A percentile compares a stretch with the other conserved stretches of the same genome.
Conservation (phyloP, 805 yeast species). For the Saccharomyces cerevisiae region DNA sequence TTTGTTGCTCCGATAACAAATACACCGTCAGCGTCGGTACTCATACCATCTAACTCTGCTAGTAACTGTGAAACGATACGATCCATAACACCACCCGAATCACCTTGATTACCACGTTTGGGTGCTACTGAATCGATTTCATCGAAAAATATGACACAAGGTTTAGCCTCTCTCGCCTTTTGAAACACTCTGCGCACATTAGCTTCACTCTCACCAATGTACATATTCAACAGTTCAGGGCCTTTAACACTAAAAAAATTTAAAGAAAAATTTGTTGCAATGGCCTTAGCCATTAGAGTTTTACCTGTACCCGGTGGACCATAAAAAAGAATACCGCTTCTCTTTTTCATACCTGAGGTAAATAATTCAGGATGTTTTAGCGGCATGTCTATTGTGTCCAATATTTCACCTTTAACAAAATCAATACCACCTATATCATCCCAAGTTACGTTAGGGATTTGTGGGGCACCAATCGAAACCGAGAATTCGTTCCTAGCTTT, state of each 20-base stretch:
- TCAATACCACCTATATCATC: conserved; percentile 96
- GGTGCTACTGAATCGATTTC: conserved; percentile 98
- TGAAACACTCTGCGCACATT: conserved; percentile 92
- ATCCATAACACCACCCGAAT: conserved; percentile 98
- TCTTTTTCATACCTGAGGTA: conserved; percentile 78
- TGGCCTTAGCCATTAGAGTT: conserved; percentile 90
- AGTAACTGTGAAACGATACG: conserved; percentile 90
- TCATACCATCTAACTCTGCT: conserved; percentile 96
- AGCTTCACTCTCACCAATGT: conserved; percentile 97
- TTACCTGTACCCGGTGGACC: conserved; percentile 99
- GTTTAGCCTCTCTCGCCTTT: conserved; percentile 90
- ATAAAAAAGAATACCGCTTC: conserved; percentile 89
- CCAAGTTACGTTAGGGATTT: conserved; percentile 93
- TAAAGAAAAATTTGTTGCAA: conserved; percentile 88
- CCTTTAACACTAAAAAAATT: conserved; percentile 96
- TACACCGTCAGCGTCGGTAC: conserved; percentile 73
- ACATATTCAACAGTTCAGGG: conserved; percentile 93
- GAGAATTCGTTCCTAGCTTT: conserved; percentile 82
- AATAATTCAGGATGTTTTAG: conserved; percentile 86
- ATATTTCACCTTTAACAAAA: conserved; percentile 78
- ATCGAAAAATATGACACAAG: conserved; percentile 95
- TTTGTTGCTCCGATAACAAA: conserved; percentile 99
- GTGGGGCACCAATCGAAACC: conserved; percentile 93
- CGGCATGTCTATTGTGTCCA: conserved; percentile 95
- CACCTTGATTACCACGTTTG: conserved; percentile 96